phyloP scores from a whole-genome alignment of 306 rosid genomes.

The Senna siamea region DNA sequence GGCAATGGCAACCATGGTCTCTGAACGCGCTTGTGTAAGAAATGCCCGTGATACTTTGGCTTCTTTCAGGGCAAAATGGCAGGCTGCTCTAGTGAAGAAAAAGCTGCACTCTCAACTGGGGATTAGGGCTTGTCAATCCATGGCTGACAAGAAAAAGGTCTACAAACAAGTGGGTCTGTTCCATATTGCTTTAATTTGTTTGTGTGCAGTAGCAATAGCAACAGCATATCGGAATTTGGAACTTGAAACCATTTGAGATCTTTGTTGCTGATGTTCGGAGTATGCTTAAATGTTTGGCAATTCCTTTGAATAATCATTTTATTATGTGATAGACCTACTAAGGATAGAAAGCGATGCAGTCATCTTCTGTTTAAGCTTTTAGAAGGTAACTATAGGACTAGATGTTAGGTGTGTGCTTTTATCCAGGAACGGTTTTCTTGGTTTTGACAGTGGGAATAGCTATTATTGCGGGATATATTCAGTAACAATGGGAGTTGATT shows the following conservation, averaged over 20 bases:
- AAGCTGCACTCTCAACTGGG: slow-evolving; percentile 32
- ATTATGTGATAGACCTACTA: too few species aligned
- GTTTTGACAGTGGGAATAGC: neutral
- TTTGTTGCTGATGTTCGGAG: slow-evolving; percentile 10
- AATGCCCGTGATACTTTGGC: slow-evolving; percentile 25
- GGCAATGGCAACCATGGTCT: slow-evolving; percentile 43
- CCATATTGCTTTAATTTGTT: slow-evolving; percentile 29
- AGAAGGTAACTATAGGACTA: neutral
- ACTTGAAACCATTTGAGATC: neutral
- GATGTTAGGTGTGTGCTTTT: neutral
- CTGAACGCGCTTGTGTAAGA: slow-evolving; percentile 46
- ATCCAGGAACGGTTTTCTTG: neutral
- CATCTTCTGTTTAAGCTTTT: neutral
- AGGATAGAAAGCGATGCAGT: neutral
- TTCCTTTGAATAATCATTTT: neutral
- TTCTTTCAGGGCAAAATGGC: slow-evolving; percentile 47
- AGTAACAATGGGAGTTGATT: neutral
- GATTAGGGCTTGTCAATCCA: slow-evolving; percentile 58
- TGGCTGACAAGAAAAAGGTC: slow-evolving; percentile 54
- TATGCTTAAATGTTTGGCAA: neutral
- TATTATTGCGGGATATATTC: neutral
- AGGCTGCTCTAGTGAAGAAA: slow-evolving; percentile 29
- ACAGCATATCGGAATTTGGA: neutral
- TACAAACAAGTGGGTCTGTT: slow-evolving; percentile 75
- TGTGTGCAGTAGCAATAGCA: neutral